Base-by-base conservation (phyloP, 140 eudicot genomes). In the Flaveria floridana region DNA sequence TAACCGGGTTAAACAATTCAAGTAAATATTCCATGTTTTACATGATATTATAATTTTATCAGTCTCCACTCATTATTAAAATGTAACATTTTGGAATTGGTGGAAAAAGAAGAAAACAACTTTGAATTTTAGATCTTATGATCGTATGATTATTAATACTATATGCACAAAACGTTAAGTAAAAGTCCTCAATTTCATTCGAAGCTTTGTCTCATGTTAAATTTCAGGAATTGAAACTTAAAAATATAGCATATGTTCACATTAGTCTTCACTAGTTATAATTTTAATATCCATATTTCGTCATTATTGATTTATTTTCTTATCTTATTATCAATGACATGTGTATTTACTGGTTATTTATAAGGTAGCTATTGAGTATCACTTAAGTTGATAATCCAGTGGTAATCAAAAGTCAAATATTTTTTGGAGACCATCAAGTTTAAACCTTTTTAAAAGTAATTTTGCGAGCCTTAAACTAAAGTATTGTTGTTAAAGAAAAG, bases 131-230 rank as follows among this genome's bases (percentile, higher is more conserved):
- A 63, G 25, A 48, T 64, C 51, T 65, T 20, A 7, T 63, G 52
- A 39, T 37, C 9, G 39, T 23, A 74, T 0, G 28, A 46, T 30
- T 52, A 34, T 7, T 3, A 37, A 47, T 18, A 75, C 30, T 75
- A 47, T 62, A 63, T 63, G 30, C 12, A 20, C 12, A 63, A 20
- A 74, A 74, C 28, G 76, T 53, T 18, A 53, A 71, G 65, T 18
- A 48, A 48, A n/a, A 71, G 64, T 75, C 52, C 48, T 18, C 12
- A 48, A 75, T 75, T 34, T 34, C 50, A 47, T 75, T 75, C 59
- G 51, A 64, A 64, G 41, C 16, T 75, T 64, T 75, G 63, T 75
- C 79, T 75, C 42, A 50, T 51, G 16, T 53, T 63, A 47, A 58
- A 57, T 72, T 42, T 26, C 37, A 4, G 50, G 50, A 37, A 28